A percentile compares a stretch with the other conserved stretches of the same genome.
Evolutionary conservation across 257 asterid species (phyloP).

Genomic region (Paraleonurus japonicus): DNA sequence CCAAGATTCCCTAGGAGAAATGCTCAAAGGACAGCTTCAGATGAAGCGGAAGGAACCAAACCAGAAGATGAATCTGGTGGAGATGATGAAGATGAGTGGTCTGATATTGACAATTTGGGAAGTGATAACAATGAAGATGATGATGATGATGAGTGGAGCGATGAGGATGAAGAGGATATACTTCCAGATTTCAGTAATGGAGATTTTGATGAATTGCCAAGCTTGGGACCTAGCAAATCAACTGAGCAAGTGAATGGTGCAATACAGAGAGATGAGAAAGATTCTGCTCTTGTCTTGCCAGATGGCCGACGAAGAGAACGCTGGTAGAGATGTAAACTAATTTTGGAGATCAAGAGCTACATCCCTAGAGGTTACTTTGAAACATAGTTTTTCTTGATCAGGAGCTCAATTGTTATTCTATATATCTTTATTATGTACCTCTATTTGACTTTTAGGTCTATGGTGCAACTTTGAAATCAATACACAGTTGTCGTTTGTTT

Average conservation of each 20-base stretch:
- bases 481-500: slow-evolving; percentile 22
- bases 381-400: slow-evolving; percentile 8
- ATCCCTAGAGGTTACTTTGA: slow-evolving; percentile 11
- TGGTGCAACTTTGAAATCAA: slow-evolving; percentile 13
- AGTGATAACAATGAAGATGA: slow-evolving; percentile 53
- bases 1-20: slow-evolving; percentile 53
- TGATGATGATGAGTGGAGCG: slow-evolving; percentile 64
- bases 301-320: slow-evolving; percentile 94
- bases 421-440: slow-evolving; percentile 22
- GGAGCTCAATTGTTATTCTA: slow-evolving; percentile 13
- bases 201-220: slow-evolving; percentile 40
- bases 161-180: slow-evolving; percentile 65
- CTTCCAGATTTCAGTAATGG: slow-evolving; percentile 72
- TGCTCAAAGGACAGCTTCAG: slow-evolving; percentile 30
- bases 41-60: slow-evolving; percentile 39
- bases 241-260: slow-evolving; percentile 42
- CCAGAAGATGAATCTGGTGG: slow-evolving; percentile 38
- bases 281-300: slow-evolving; percentile 62
- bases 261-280: slow-evolving; percentile 41
- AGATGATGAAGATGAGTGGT: slow-evolving; percentile 65
- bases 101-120: slow-evolving; percentile 57
- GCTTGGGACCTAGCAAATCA: slow-evolving; percentile 36
- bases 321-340: slow-evolving; percentile 48
- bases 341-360: slow-evolving; percentile 1
- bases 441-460: slow-evolving; percentile 13